These are phyloP conservation scores for Rhododendron ovatum DNA, from an alignment of 148 eudicot species.

Conservation along the genomic window DNA sequence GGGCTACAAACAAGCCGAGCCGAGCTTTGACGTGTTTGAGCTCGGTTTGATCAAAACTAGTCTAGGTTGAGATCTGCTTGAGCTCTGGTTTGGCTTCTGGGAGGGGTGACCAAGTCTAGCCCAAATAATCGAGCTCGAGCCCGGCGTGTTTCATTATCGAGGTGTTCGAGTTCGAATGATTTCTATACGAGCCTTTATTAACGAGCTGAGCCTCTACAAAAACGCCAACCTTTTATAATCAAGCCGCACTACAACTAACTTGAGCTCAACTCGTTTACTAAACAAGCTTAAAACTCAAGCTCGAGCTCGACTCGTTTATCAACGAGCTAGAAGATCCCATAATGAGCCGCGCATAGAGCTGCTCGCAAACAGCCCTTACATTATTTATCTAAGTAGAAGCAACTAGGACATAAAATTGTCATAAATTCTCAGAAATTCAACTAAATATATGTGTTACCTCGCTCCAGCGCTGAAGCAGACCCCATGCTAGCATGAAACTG, in stretches of 20 bases:
- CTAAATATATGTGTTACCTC: background rate
- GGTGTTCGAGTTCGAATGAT: too few species aligned
- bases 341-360: too few species aligned
- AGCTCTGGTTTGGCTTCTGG: background rate
- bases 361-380: background rate
- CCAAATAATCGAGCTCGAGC: background rate
- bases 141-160: background rate
- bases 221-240: background rate
- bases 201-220: background rate
- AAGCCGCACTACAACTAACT: background rate
- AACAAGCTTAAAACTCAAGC: background rate
- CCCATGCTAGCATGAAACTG: constrained; percentile 4
- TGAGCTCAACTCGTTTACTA: background rate
- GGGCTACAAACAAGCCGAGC: background rate
- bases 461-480: constrained; percentile 14
- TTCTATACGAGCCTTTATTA: too few species aligned
- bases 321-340: background rate
- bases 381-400: background rate
- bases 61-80: background rate
- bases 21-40: background rate
- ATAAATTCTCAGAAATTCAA: background rate
- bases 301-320: background rate
- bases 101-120: background rate
- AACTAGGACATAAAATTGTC: background rate
- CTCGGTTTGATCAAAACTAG: background rate